Evolutionary conservation across 2,329 filamentous ascomycete species (phyloP), one percentile per base, ranked within the genome.

Genomic region (Neofusicoccum umdonicola): DNA sequence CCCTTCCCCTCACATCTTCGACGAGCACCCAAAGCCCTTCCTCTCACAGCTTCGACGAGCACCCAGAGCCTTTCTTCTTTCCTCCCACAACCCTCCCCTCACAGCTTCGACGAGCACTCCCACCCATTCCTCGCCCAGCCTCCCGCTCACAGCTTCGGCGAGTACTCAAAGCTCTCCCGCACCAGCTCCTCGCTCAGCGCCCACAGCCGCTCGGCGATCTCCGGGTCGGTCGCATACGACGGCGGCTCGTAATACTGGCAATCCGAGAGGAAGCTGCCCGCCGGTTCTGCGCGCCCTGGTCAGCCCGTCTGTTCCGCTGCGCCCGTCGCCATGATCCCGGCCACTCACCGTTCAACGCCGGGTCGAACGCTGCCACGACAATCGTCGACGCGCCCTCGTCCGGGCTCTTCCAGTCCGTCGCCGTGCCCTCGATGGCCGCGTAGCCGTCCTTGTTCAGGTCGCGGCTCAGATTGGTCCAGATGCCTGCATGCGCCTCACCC

Each of bases 131-230:
- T 19, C 19, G 19, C 19, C 19, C 19, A 19, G 19, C 19, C 19
- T 19, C 19, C 19, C 19, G 19, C n/a, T 58, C 56, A 60, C 6
- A 47, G 42, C 42, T 47, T 60, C 56, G 56, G 17, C n/a, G 31
- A 75, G 45, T 70, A 74, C 8, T 66, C 34, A 51, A 76, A 74
- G 11, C 66, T 69, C 54, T 76, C 61, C 8, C 70, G 71, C 2
- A 75, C 72, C 11, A 75, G 61, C 63, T 71, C 66, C 68, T 76
- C 72, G 44, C 74, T 76, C 67, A 75, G 62, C 57, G 71, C 68
- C 73, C 74, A 76, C 35, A 75, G 58, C 50, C 67, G 72, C 63
- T 75, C 73, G 11, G 64, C 68, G 54, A 73, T 67, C 12, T 67
- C 70, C 6, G 66, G 64, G 5, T 69, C 69, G 35, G 58, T 69